A percentile compares a stretch with the other conserved stretches of the same genome.
Conservation (phyloP, 1,284 basidiomycete species). For the Sporisorium exsertum region DNA sequence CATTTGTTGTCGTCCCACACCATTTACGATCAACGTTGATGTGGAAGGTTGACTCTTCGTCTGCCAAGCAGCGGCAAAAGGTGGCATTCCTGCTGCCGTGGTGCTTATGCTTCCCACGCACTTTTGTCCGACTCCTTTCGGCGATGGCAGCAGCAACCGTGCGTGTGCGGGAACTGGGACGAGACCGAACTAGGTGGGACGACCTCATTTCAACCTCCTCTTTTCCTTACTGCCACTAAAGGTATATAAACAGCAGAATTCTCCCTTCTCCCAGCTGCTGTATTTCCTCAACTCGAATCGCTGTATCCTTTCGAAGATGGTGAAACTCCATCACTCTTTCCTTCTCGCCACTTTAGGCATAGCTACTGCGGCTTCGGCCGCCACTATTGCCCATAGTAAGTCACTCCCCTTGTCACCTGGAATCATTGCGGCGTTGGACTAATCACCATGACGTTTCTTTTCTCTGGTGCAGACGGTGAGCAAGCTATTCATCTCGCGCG, state of each 20-base stretch:
- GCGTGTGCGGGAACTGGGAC: neutral
- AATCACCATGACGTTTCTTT: no score
- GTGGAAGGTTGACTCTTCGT: neutral
- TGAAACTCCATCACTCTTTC: slow-evolving; percentile 11
- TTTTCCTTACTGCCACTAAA: neutral
- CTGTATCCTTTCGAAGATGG: slow-evolving; percentile 12
- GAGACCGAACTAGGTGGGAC: neutral
- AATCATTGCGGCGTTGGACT: neutral
- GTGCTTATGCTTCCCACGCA: neutral
- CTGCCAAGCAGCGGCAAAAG: neutral
- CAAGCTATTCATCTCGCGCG: neutral
- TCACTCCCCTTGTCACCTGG: no score
- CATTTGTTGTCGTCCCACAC: neutral
- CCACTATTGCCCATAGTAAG: slow-evolving; percentile 14
- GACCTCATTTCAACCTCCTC: neutral
- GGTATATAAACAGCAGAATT: neutral
- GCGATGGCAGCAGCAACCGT: neutral
- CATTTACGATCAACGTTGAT: neutral
- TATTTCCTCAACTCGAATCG: neutral
- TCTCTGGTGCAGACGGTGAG: neutral
- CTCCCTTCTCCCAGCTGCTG: neutral
- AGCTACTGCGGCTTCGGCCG: slow-evolving; percentile 5
- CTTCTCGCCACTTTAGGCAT: slow-evolving; percentile 12
- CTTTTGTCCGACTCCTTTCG: neutral
- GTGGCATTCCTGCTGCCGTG: neutral